phyloP scores from a whole-genome alignment of 768 basidiomycete genomes.

The Phaeolepiota aurea region DNA sequence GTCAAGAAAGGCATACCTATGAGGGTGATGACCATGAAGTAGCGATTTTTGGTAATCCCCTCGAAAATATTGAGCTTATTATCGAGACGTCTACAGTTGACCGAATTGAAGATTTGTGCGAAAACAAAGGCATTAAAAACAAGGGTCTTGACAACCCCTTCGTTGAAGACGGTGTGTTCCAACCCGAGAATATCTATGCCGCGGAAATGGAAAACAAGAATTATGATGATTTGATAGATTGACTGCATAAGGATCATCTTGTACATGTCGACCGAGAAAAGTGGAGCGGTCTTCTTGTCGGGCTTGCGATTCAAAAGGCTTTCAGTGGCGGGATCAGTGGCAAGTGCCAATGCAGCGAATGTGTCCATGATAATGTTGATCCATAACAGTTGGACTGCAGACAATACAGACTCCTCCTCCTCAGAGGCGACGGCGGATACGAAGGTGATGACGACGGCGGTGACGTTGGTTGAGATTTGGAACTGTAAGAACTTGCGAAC shows the following conservation, averaged over 20 bases:
- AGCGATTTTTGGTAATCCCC: slow-evolving; percentile 70
- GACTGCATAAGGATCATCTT: slow-evolving; percentile 94
- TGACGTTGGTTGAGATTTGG: slow-evolving; percentile 90
- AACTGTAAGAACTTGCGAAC: slow-evolving; percentile 98
- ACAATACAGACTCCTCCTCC: slow-evolving; percentile 76
- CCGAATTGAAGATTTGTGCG: slow-evolving; percentile 92
- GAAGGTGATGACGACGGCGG: slow-evolving; percentile 91
- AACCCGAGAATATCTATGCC: slow-evolving; percentile 67
- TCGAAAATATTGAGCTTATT: slow-evolving; percentile 83
- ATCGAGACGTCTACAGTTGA: slow-evolving; percentile 88
- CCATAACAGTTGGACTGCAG: slow-evolving; percentile 96
- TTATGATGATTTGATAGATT: slow-evolving; percentile 73
- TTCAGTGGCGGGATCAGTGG: slow-evolving; percentile 89
- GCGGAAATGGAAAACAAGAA: slow-evolving; percentile 84
- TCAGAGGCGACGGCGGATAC: slow-evolving; percentile 78
- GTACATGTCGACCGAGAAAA: slow-evolving; percentile 93
- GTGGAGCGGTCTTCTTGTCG: slow-evolving; percentile 78
- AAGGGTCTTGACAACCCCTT: slow-evolving; percentile 63
- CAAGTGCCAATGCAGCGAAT: slow-evolving; percentile 94
- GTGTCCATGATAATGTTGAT: slow-evolving; percentile 99
- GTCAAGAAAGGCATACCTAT: slow-evolving; percentile 46
- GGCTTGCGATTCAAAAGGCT: slow-evolving; percentile 81
- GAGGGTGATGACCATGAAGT: slow-evolving; percentile 77
- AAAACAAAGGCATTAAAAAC: slow-evolving; percentile 99
- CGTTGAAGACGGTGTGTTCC: slow-evolving; percentile 25